Evolutionary conservation across 768 basidiomycete species (phyloP), one percentile per base, ranked within the genome.

Genomic region (Gyrodon lividus): DNA sequence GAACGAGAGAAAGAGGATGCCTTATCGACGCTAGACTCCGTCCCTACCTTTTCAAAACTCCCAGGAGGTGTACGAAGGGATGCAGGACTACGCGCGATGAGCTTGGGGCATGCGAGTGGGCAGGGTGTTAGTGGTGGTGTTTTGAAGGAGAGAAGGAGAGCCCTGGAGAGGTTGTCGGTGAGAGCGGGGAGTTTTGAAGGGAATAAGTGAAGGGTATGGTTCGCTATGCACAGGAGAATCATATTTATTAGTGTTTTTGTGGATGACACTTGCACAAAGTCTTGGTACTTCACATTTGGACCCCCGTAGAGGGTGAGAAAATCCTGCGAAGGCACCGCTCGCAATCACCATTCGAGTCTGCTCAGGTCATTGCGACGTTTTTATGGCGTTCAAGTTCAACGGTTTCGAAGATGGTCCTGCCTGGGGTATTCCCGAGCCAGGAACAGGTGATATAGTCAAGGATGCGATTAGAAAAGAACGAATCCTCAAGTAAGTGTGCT

Each of bases 401-500:
- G 70, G 66, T 16, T 68, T 71, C 24, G 66, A 72, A 49, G 73
- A 75, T 46, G 67, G 74, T 14, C 57, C 75, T 19, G 71, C 75
- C 0, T 86, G 84, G 84, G 84, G 80, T 7, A 59, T 51, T 24
- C 60, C 70, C 43, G 70, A 73, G 6, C 67, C 76, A 16, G 69
- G 74, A 37, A 62, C 77, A 17, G 80, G 75, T 41, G 87, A 91
- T 62, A 76, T 87, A 34, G 78, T 93, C 34, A 82, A 81, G 56
- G 87, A 90, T 58, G 84, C 91, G 6, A 74, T 93, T 46, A 77
- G 71, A 65, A 93, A 92, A 60, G 91, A 93, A 64, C 75, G 84
- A 50, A 58, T 87, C 8, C 79, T 93, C 65, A 89, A 86, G 91
- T 92, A 55, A 34, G 83, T 71, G 10, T 12, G n/a, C 19, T 28